Evolutionary conservation across 306 rosid species (phyloP).

Genomic region (Malus asiatica): DNA sequence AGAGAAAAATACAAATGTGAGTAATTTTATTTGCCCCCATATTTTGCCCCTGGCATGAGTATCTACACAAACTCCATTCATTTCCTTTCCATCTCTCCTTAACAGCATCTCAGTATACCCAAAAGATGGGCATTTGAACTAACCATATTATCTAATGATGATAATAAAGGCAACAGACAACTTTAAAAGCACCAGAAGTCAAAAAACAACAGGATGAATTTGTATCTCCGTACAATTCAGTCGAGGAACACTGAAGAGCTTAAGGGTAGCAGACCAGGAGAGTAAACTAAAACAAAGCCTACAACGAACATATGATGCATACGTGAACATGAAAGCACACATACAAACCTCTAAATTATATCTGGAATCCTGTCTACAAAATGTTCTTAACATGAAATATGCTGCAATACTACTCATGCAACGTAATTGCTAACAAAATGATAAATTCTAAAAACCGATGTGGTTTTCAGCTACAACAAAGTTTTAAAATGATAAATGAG

Average conservation of each 20-base stretch:
- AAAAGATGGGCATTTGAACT: background rate
- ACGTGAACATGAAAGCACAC: background rate
- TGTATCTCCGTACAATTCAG: background rate
- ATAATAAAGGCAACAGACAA: too few relatives aligned
- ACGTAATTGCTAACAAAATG: background rate
- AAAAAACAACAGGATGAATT: background rate
- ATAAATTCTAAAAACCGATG: background rate
- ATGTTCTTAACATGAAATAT: background rate
- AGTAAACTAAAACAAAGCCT: background rate
- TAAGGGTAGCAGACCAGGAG: background rate
- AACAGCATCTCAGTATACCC: background rate
- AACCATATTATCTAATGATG: background rate
- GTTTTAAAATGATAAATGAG: slow-evolving; percentile 2
- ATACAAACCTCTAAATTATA: background rate
- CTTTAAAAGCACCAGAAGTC: background rate
- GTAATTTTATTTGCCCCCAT: background rate
- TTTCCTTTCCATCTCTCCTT: background rate
- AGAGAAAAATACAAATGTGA: background rate
- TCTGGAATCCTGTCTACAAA: background rate
- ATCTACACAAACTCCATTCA: background rate
- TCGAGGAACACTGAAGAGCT: background rate
- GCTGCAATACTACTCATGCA: background rate
- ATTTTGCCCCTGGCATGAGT: background rate
- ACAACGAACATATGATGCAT: background rate
- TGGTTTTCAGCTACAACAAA: background rate